These are phyloP conservation scores for Colletotrichum truncatum DNA, from an alignment of 2,329 filamentous ascomycete species.

Conservation along the genomic window DNA sequence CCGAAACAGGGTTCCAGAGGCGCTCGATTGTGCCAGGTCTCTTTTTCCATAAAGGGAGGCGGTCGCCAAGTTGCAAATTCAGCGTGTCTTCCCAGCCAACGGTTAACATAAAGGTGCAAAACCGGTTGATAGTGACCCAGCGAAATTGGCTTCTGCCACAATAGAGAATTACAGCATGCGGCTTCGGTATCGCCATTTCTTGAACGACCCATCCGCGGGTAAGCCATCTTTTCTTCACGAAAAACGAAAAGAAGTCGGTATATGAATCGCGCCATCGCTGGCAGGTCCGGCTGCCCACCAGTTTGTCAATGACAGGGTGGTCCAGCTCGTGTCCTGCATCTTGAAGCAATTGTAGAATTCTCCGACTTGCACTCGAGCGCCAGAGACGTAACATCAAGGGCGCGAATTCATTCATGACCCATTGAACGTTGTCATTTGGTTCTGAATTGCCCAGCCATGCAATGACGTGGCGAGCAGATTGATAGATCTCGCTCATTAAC, in stretches of 20 bases:
- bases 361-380: background rate
- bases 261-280: slow-evolving; percentile 3
- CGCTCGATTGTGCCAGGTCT: background rate
- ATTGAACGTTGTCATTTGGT: slow-evolving; percentile 25
- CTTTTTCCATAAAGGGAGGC: background rate
- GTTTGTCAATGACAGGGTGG: background rate
- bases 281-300: background rate
- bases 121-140: background rate
- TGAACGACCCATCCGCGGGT: slow-evolving; percentile 35
- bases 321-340: slow-evolving; percentile 10
- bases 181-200: slow-evolving; percentile 30
- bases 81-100: slow-evolving; percentile 1
- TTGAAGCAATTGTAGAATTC: background rate
- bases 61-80: background rate
- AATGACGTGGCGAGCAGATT: slow-evolving; percentile 4
- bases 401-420: slow-evolving; percentile 20
- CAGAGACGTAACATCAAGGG: slow-evolving; percentile 4
- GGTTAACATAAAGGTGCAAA: background rate
- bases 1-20: slow-evolving; percentile 3
- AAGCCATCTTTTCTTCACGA: slow-evolving; percentile 29
- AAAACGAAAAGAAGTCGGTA: slow-evolving; percentile 21
- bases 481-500: slow-evolving; percentile 34
- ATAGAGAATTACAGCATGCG: background rate
- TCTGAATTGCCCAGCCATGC: slow-evolving; percentile 6
- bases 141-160: slow-evolving; percentile 1